These are phyloP conservation scores for Rubroshorea leprosula DNA, from an alignment of 345 rosid genomes.

Conservation along the genomic window DNA sequence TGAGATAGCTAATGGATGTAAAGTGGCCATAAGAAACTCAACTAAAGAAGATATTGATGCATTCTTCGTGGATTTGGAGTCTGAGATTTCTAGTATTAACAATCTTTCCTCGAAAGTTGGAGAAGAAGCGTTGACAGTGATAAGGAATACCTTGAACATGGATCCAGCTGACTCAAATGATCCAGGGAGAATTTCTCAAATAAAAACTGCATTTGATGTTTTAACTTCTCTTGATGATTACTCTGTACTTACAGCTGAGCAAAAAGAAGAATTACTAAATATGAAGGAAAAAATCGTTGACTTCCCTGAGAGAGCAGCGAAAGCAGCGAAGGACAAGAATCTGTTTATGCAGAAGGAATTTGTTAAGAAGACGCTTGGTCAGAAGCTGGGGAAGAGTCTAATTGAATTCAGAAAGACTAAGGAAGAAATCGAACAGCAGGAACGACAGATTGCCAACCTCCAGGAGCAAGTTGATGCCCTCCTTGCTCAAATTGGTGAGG, in stretches of 20 bases:
- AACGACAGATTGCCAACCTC: neutral
- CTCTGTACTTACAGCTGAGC: no score
- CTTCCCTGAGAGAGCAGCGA: neutral
- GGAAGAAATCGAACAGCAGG: neutral
- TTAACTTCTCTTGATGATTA: no score
- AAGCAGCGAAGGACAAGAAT: neutral
- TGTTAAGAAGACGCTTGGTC: neutral
- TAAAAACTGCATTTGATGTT: no score
- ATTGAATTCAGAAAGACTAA: neutral
- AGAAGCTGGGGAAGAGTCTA: neutral
- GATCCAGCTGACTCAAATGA: no score
- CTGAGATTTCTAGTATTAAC: neutral
- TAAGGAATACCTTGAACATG: no score
- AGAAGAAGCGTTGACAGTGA: no score
- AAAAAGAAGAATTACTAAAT: no score
- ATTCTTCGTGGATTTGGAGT: neutral
- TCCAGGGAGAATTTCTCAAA: no score
- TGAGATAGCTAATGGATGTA: no score
- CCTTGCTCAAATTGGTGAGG: neutral
- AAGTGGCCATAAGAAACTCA: no score
- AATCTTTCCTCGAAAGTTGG: neutral
- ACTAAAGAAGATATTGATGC: neutral
- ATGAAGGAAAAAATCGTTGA: no score
- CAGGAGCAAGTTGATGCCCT: neutral
- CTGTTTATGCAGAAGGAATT: neutral